Percentiles rank a stretch among this genome's conserved stretches.
These are phyloP conservation scores for Pochonia chlamydosporia DNA, from an alignment of 2,329 filamentous ascomycete species.

Conservation along the genomic window DNA sequence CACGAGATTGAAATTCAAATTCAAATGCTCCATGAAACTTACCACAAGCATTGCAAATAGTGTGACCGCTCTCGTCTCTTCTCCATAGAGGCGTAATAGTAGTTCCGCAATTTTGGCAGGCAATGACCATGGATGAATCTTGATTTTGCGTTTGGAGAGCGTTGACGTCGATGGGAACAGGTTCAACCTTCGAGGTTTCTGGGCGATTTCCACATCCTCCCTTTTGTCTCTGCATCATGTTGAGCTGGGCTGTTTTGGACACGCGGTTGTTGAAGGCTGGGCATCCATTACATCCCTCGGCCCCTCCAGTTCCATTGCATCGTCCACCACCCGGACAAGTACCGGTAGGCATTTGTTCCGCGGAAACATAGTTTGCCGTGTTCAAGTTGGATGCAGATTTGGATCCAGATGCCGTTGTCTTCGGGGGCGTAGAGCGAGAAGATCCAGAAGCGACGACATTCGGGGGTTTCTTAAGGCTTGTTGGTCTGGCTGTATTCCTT, in stretches of 20 bases:
- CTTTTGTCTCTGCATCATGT: constrained; percentile 44
- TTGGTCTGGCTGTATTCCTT: constrained; percentile 83
- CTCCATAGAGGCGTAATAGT: constrained; percentile 96
- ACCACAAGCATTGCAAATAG: constrained; percentile 98
- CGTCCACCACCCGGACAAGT: constrained; percentile 91
- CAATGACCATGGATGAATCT: constrained; percentile 55
- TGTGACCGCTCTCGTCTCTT: constrained; percentile 88
- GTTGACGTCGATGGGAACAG: constrained; percentile 27
- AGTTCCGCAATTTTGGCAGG: constrained; percentile 94
- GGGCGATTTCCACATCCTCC: constrained; percentile 22
- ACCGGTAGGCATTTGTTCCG: constrained; percentile 69
- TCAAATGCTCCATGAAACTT: constrained; percentile 30
- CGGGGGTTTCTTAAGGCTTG: constrained; percentile 77
- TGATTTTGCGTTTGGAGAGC: constrained; percentile 25
- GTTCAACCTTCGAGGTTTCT: constrained; percentile 19
- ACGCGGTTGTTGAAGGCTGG: constrained; percentile 97
- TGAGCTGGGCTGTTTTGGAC: constrained; percentile 75
- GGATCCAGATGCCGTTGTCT: constrained; percentile 30
- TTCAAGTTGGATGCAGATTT: constrained; percentile 36
- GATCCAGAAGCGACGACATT: constrained; percentile 38
- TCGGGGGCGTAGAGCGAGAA: constrained; percentile 35
- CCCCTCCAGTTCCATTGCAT: constrained; percentile 94
- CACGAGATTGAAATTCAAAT: not conserved
- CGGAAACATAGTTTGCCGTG: constrained; percentile 67
- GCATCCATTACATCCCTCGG: constrained; percentile 90